Evolutionary conservation across 2,329 filamentous ascomycete genomes (phyloP), one percentile per base, ranked within the genome.

Genomic region (Rhytidhysteron rufulum): DNA sequence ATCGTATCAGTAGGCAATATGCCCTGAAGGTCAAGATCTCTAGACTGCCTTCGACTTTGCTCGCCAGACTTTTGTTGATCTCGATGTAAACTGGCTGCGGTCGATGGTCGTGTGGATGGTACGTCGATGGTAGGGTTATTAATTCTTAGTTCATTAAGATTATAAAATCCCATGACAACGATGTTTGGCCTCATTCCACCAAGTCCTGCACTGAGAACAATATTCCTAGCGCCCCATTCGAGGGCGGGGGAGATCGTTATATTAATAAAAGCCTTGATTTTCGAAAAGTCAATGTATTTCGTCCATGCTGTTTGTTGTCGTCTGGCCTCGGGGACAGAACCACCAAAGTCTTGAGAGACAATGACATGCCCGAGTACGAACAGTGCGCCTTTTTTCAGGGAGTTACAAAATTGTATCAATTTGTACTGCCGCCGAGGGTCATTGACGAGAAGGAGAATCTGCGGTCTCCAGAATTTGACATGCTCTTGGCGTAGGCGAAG

Each of bases 131-230:
- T 60, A 1, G 80, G 77, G 43, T 72, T 67, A 2, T 80, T 79
- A 34, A 74, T 72, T 39, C 86, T 78, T 21, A 89, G 75, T 43
- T 93, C 86, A 35, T 88, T 80, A 55, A 93, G 77, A 48, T 89
- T 88, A 60, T 87, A 88, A 31, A 87, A 87, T 1, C 85, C 86
- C 51, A 90, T 69, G 2, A 95, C 77, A 11, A 87, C 88, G 47
- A 95, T 89, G 49, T 95, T 95, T 0, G 88, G 88, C 31, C 88
- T 73, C 88, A 95, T 94, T 11, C 88, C 88, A 4, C 88, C 88
- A 2, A 95, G 69, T 0, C 88, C 88, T 13, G 88, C 85, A 9
- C 85, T 86, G 8, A 95, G 67, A 7, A 93, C 85, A 33, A 94
- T 73, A 53, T 94, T 95, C 16, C 88, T 77, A 17, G 88, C 79